Conservation (phyloP, 371 early-diverging fungal species). For the Lichtheimia hyalospora region DNA sequence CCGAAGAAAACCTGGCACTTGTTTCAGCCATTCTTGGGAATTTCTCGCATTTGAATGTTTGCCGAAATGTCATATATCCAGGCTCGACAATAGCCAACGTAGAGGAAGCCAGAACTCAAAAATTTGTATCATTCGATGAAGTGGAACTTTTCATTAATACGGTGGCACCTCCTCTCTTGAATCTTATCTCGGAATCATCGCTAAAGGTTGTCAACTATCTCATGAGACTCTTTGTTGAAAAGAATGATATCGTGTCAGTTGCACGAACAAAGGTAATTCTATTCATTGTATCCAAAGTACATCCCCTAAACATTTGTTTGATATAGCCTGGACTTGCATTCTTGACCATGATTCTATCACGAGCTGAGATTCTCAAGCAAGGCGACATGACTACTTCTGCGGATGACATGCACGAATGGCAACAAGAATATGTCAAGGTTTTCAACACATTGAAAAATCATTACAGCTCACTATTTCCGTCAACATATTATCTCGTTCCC, state of each 20-base stretch:
- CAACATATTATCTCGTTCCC: conserved; percentile 49
- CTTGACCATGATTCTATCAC: conserved; percentile 86
- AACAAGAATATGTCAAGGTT: conserved; percentile 72
- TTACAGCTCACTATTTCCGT: conserved; percentile 77
- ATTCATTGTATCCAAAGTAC: not conserved
- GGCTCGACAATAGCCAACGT: conserved; percentile 48
- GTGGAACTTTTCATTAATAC: conserved; percentile 84
- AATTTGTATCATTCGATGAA: conserved; percentile 52
- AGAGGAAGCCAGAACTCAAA: conserved; percentile 46
- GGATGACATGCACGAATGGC: conserved; percentile 72
- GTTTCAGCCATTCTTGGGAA: conserved; percentile 79
- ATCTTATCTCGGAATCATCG: conserved; percentile 81
- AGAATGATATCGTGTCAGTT: conserved; percentile 83
- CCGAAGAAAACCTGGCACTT: conserved; percentile 77
- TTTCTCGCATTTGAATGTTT: conserved; percentile 84
- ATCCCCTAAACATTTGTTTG: not conserved
- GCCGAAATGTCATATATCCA: conserved; percentile 63
- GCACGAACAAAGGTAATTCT: conserved; percentile 69
- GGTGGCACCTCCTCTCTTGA: conserved; percentile 79
- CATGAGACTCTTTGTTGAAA: conserved; percentile 79
- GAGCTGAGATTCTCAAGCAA: conserved; percentile 88
- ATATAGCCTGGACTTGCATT: conserved; percentile 78
- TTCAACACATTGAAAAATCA: conserved; percentile 76
- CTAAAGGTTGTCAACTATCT: conserved; percentile 77
- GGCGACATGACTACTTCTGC: conserved; percentile 62